phyloP scores from a whole-genome alignment of 371 early-diverging fungal genomes.

The Parasitella parasitica region DNA sequence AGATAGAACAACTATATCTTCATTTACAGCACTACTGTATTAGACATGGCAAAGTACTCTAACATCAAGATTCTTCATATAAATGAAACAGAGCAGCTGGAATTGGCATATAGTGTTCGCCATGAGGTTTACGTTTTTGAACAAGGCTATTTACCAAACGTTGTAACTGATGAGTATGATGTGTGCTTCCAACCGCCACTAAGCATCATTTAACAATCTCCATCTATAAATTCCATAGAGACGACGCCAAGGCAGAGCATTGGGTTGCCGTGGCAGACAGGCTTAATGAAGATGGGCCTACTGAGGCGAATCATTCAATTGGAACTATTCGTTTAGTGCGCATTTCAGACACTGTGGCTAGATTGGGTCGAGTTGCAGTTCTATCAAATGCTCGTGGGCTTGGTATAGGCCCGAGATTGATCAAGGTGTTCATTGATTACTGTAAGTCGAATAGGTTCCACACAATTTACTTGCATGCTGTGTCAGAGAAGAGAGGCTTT shows the following conservation, averaged over 20 bases:
- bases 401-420: conserved; percentile 30
- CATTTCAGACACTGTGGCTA: conserved; percentile 19
- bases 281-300: not conserved
- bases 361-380: conserved; percentile 48
- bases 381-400: conserved; percentile 37
- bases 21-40: too few species aligned
- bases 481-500: conserved; percentile 39
- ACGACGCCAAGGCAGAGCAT: conserved; percentile 3
- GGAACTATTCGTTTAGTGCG: conserved; percentile 38
- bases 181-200: too few species aligned
- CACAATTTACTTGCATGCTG: conserved; percentile 33
- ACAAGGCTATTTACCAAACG: conserved; percentile 28
- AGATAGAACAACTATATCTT: too few species aligned
- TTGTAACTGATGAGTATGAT: conserved; percentile 42
- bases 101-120: conserved; percentile 1
- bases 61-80: not conserved
- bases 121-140: conserved; percentile 34
- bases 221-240: not conserved
- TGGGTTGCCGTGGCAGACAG: conserved; percentile 37
- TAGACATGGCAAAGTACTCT: not conserved
- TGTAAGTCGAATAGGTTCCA: conserved; percentile 14
- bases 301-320: conserved; percentile 25
- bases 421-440: conserved; percentile 22
- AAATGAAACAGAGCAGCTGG: not conserved
- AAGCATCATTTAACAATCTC: too few species aligned